Conservation (phyloP, 2,329 filamentous ascomycete species). For the Lasiodiplodia gonubiensis region DNA sequence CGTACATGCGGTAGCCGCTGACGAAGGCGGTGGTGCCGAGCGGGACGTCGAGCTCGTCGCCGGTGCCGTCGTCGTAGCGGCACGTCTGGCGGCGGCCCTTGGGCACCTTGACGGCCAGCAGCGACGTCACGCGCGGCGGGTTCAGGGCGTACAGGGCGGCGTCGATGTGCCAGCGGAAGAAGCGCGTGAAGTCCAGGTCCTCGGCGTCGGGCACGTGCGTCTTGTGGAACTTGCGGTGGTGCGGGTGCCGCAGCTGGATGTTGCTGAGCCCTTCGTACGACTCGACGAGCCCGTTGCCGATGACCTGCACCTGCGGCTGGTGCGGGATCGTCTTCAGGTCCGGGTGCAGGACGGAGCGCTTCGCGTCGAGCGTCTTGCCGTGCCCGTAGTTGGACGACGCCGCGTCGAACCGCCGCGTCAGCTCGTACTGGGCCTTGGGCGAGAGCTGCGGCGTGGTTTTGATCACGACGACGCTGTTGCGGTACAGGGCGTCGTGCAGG, state of each 20-base stretch:
- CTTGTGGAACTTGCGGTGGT: constrained; percentile 78
- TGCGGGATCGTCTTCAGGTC: constrained; percentile 81
- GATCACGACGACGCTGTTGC: constrained; percentile 71
- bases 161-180: constrained; percentile 83
- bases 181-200: constrained; percentile 63
- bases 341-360: constrained; percentile 72
- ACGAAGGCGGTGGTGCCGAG: constrained; percentile 80
- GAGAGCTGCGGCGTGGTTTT: constrained; percentile 69
- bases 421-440: constrained; percentile 73
- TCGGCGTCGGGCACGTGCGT: constrained; percentile 66
- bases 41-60: constrained; percentile 69
- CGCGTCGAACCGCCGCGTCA: constrained; percentile 77
- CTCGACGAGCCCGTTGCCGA: constrained; percentile 73
- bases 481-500: constrained; percentile 70
- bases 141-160: constrained; percentile 76
- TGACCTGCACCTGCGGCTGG: constrained; percentile 80
- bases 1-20: constrained; percentile 73
- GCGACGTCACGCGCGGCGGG: constrained; percentile 74
- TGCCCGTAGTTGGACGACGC: constrained; percentile 71
- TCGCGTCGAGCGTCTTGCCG: constrained; percentile 73
- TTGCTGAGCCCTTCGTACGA: constrained; percentile 74
- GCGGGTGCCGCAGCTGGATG: constrained; percentile 73
- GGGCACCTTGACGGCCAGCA: constrained; percentile 76
- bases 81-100: constrained; percentile 68
- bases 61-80: constrained; percentile 74